Evolutionary conservation across 2,329 filamentous ascomycete species (phyloP).

Genomic region (Rutstroemia sp.): DNA sequence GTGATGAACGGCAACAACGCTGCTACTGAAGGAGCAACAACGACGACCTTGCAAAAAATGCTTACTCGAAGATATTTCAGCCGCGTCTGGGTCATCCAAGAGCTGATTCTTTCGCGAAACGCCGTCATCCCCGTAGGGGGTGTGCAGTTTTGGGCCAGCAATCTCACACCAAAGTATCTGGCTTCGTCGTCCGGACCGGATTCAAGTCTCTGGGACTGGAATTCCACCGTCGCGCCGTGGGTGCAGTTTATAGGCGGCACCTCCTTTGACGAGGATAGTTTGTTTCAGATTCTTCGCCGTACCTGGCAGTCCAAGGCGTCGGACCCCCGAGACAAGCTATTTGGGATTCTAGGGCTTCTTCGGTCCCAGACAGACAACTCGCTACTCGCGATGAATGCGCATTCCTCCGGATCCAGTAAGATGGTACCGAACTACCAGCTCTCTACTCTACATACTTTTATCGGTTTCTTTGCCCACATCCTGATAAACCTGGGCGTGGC

Average conservation of each 20-base stretch:
- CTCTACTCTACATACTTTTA: too few species aligned
- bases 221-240: neutral
- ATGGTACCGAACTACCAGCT: too few species aligned
- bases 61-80: neutral
- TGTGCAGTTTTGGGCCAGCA: neutral
- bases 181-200: neutral
- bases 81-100: neutral
- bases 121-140: neutral
- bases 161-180: neutral
- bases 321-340: neutral
- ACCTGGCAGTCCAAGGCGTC: neutral
- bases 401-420: too few species aligned
- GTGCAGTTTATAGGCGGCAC: neutral
- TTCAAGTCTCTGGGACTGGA: neutral
- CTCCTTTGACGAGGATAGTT: neutral
- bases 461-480: too few species aligned
- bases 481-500: too few species aligned
- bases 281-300: neutral
- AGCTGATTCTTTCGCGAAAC: neutral
- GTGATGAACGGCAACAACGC: too few species aligned
- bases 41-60: neutral
- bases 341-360: neutral
- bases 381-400: too few species aligned
- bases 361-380: too few species aligned
- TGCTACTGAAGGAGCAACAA: neutral